Evolutionary conservation across 805 yeast species (phyloP).

Genomic region (Wickerhamiella allomyrinae): DNA sequence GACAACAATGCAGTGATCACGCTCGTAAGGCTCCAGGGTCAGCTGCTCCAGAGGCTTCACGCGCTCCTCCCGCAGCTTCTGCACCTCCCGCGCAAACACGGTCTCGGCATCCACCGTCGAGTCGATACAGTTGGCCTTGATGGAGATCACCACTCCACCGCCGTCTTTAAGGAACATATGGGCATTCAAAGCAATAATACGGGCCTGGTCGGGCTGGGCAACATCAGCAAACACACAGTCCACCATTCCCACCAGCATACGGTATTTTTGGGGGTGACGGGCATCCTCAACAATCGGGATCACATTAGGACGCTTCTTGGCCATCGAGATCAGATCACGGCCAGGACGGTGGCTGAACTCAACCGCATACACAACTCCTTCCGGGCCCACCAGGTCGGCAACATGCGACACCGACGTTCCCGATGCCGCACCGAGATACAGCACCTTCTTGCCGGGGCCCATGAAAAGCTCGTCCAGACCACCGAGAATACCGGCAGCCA

Average conservation of each 20-base stretch:
- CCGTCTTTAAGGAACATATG: conserved; percentile 96
- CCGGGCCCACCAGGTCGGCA: conserved; percentile 97
- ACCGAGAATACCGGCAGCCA: conserved; percentile 99
- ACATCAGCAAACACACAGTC: conserved; percentile 98
- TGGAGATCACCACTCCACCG: conserved; percentile 97
- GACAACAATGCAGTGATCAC: conserved; percentile 98
- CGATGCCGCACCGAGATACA: conserved; percentile 97
- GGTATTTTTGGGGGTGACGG: conserved; percentile 98
- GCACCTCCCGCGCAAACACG: conserved; percentile 98
- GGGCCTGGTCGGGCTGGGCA: conserved; percentile 99
- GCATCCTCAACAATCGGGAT: conserved; percentile 99
- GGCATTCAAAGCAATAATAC: conserved; percentile 96
- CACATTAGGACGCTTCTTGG: conserved; percentile 98
- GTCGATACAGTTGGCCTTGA: conserved; percentile 99
- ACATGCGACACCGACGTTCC: conserved; percentile 99
- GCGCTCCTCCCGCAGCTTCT: conserved; percentile 96
- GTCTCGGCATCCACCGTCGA: conserved; percentile 99
- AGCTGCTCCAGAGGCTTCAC: conserved; percentile 97
- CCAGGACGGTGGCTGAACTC: conserved; percentile 99
- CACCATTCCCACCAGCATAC: conserved; percentile 98
- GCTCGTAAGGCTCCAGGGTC: conserved; percentile 98
- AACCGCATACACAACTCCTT: conserved; percentile 96
- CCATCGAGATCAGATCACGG: conserved; percentile 98
- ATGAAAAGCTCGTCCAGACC: conserved; percentile 96
- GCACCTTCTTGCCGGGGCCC: conserved; percentile 95